Evolutionary conservation across 257 asterid species (phyloP), one percentile per base, ranked within the genome.

Genomic region (Nicotiana paniculata): DNA sequence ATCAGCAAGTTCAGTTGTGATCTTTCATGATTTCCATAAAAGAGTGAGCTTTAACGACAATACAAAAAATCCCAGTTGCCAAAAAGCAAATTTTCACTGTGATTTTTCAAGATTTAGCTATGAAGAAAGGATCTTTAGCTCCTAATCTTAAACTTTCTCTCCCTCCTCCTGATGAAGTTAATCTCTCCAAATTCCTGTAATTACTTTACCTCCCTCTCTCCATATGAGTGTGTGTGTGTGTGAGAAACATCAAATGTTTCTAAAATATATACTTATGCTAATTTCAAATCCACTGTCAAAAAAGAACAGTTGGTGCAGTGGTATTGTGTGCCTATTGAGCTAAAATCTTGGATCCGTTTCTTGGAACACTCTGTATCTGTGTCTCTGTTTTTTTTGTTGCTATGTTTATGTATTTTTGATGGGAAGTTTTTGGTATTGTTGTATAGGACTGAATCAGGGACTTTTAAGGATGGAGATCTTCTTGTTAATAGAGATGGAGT

Each of bases 401-500:
- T 74, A 8, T 77, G n/a, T 16, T 64, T 84, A 46, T 64, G 77
- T 48, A 48, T 81, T 64, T 64, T 3, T 74, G 62, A 74, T 74
- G 79, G 26, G 26, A 48, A 7, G 7, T 75, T 51, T 26, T 51
- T 75, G 46, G 62, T 26, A 15, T 75, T 75, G 79, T 75, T 82
- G 4, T 87, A 82, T 86, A 94, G 98, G 90, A 90, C 98, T 81
- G 93, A 90, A 82, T 96, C 99, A 39, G 99, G 99, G 79, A 96
- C 99, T 43, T 96, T 96, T 81, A 96, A 88, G 93, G 95, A 93
- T 90, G 99, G 98, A 26, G 98, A 96, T 90, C 94, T 96, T 83
- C 88, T 94, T 89, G 99, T 96, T 82, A 96, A 94, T 86, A 88
- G 90, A 83, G 94, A 96, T 76, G 98, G 99, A 12, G 97, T 96